phyloP scores from a whole-genome alignment of 495 filamentous ascomycete species.

The Hyaloscypha bicolor region DNA sequence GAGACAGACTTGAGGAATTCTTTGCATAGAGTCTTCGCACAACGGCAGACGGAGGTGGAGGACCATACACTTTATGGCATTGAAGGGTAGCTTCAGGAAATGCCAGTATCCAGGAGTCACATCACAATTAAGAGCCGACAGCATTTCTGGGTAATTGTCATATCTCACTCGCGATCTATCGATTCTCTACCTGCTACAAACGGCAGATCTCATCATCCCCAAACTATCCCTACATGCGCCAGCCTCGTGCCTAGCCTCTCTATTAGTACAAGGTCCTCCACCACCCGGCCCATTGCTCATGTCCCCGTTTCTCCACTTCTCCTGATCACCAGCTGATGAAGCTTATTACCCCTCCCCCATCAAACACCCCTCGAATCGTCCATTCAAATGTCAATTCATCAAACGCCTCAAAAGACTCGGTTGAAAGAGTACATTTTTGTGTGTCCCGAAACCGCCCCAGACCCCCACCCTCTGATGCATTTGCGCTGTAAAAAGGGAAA shows the following conservation, averaged over 20 bases:
- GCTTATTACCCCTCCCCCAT: slow-evolving; percentile 13
- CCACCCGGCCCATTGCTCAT: not conserved
- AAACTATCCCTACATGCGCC: slow-evolving; percentile 7
- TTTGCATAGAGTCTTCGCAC: too few species aligned
- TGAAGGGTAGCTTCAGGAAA: not conserved
- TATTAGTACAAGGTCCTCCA: slow-evolving; percentile 21
- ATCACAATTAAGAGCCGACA: not conserved
- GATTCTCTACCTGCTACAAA: not conserved
- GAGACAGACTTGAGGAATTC: too few species aligned
- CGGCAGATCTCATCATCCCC: not conserved
- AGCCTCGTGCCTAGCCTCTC: slow-evolving; percentile 2
- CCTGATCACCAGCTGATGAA: slow-evolving; percentile 22
- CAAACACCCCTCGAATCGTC: not conserved
- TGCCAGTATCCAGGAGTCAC: not conserved
- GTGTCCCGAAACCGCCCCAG: slow-evolving; percentile 8
- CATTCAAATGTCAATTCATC: not conserved
- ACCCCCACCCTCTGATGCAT: slow-evolving; percentile 26
- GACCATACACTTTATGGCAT: too few species aligned
- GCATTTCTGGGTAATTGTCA: slow-evolving; percentile 1
- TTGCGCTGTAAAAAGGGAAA: slow-evolving; percentile 17
- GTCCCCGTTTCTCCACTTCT: not conserved
- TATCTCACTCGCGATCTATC: slow-evolving; percentile 8
- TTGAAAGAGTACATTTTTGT: slow-evolving; percentile 37
- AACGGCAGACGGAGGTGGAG: too few species aligned
- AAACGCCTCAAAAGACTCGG: slow-evolving; percentile 31